These are phyloP conservation scores for Vigna radiata DNA, from an alignment of 306 rosid species.

Conservation along the genomic window DNA sequence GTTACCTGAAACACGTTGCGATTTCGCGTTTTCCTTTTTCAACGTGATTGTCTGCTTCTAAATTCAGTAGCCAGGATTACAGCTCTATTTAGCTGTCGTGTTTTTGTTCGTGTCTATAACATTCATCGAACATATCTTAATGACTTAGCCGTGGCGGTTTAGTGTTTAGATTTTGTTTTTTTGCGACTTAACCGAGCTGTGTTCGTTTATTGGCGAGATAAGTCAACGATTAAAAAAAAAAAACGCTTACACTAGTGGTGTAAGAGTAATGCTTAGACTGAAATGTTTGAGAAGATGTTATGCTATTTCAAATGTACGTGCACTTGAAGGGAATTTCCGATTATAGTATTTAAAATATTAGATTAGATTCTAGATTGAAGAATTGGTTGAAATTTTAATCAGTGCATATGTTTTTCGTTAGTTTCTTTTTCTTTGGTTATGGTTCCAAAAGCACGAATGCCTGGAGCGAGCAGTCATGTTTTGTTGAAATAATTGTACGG, in stretches of 20 bases:
- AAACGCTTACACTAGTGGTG: constrained; percentile 6
- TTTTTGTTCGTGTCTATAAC: neutral
- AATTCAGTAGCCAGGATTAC: constrained; percentile 12
- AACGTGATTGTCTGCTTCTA: constrained; percentile 18
- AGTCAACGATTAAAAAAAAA: constrained; percentile 28
- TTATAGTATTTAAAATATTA: neutral
- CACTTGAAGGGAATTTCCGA: constrained; percentile 10
- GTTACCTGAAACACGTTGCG: neutral
- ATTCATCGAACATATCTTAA: neutral
- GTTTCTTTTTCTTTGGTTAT: neutral
- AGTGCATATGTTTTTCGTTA: neutral
- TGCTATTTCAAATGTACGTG: constrained; percentile 27
- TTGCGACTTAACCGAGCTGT: constrained; percentile 10
- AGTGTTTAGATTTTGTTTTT: neutral
- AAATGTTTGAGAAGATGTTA: constrained; percentile 12
- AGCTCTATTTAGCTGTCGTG: constrained; percentile 21
- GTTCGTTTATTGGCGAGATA: neutral
- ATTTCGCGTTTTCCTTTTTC: constrained; percentile 9
- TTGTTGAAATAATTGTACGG: constrained; percentile 5
- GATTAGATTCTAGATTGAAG: constrained; percentile 3
- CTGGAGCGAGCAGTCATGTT: neutral
- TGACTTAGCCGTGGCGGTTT: neutral
- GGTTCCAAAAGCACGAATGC: constrained; percentile 25
- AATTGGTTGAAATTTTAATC: constrained; percentile 29
- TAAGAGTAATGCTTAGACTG: constrained; percentile 10